Evolutionary conservation across 345 rosid species (phyloP), one percentile per base, ranked within the genome.

Genomic region (Carallia brachiata): DNA sequence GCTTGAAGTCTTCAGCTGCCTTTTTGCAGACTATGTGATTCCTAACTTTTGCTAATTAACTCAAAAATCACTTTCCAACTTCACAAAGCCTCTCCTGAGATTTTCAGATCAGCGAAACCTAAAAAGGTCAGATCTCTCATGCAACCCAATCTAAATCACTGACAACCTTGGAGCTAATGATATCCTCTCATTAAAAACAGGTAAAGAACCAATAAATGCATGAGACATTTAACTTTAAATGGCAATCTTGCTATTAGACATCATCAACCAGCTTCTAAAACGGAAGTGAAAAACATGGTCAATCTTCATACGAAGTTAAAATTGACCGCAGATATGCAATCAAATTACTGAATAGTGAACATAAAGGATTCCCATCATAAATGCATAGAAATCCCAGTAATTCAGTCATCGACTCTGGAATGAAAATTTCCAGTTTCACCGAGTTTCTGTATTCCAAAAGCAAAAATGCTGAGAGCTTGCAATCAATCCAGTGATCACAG

Each of bases 61-160:
- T 17, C 58, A 6, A 62, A 15, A 44, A 15, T 47, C 36, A 62
- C 40, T 44, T 39, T 36, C 56, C 68, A n/a, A 7, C 52, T 4
- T 48, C 27, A 34, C 28, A 30, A 31, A 56, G 65, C 32, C 60
- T 66, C 56, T 64, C 17, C 47, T 44, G 13, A 40, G 16, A 10
- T 44, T 44, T 44, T 44, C 10, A 16, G 50, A 44, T 44, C 4
- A 44, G 50, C 50, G 10, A 44, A 44, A 18, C 32, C 34, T 58
- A 30, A 6, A n/a, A 56, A 47, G 4, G 10, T 18, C 53, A 57
- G 37, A 58, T 72, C n/a, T 18, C 34, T 55, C 31, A 36, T 19
- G 50, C n/a, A 50, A 72, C n/a, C 19, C 65, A 64, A 23, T 65
- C 27, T 48, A 40, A 17, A 34, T 65, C 28, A 28, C 60, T 7